Evolutionary conservation across 179 eudicot species (phyloP).

Genomic region (Camellia oleifera): DNA sequence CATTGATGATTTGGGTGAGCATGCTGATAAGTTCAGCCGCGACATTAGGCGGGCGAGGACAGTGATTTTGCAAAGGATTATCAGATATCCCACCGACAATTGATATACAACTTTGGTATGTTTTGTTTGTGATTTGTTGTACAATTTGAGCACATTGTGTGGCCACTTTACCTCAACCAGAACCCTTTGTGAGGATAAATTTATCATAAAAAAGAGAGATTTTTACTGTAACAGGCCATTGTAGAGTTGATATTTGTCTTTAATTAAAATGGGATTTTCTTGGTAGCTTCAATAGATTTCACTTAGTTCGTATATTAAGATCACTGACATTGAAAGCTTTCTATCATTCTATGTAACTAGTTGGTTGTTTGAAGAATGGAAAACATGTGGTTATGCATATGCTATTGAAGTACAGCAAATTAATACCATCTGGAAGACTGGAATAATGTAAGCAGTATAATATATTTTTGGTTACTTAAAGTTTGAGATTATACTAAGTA

Average conservation of each 20-base stretch:
- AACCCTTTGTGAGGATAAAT: not conserved
- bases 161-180: not conserved
- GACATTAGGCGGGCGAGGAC: constrained; percentile 27
- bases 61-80: constrained; percentile 23
- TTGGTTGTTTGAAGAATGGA: not conserved
- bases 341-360: not conserved
- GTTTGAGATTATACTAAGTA: not conserved
- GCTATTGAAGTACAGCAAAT: not conserved
- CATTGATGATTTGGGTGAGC: constrained; percentile 17
- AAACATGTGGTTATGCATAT: not conserved
- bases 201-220: not conserved
- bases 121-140: not conserved
- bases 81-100: constrained; percentile 16
- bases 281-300: not conserved
- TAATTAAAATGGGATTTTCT: not conserved
- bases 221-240: not conserved
- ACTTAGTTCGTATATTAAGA: not conserved
- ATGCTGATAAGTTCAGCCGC: constrained; percentile 23
- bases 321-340: not conserved
- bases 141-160: not conserved
- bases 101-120: constrained; percentile 17
- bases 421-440: not conserved
- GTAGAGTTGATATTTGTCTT: not conserved
- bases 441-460: not conserved
- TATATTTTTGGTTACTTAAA: not conserved